Percentiles rank a stretch among this genome's conserved stretches.
Conservation (phyloP, 495 filamentous ascomycete species). For the Podospora fimiseda region DNA sequence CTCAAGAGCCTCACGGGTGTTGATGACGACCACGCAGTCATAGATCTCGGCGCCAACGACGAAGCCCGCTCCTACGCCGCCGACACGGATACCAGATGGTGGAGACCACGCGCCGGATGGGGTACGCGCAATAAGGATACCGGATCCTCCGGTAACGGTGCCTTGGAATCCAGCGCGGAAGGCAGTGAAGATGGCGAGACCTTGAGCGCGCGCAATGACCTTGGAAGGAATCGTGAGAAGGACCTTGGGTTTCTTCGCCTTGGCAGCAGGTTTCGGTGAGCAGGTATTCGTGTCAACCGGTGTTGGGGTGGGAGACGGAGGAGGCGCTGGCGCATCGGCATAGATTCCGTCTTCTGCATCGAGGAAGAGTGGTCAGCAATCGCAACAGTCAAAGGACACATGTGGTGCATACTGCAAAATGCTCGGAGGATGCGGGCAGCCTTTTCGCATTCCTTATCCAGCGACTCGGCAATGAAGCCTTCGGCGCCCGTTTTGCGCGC, state of each 20-base stretch:
- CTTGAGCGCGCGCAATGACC: constrained; percentile 69
- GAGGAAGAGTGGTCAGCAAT: not conserved
- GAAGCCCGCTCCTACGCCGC: constrained; percentile 70
- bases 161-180: constrained; percentile 76
- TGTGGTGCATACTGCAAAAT: constrained; percentile 58
- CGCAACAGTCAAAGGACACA: too few relatives aligned
- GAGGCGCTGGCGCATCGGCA: constrained; percentile 15
- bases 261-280: constrained; percentile 4
- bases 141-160: constrained; percentile 69
- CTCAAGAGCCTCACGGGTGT: constrained; percentile 63
- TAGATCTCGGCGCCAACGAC: constrained; percentile 77
- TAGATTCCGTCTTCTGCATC: constrained; percentile 28
- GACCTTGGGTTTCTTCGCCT: constrained; percentile 20
- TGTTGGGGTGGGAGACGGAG: constrained; percentile 8
- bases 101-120: constrained; percentile 72
- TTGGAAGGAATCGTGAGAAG: constrained; percentile 67
- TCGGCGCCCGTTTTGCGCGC: constrained; percentile 56
- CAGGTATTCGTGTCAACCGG: constrained; percentile 6
- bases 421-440: constrained; percentile 72
- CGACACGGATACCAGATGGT: constrained; percentile 67
- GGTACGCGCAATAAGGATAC: constrained; percentile 62
- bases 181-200: constrained; percentile 75
- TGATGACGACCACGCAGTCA: constrained; percentile 79
- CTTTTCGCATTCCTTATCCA: constrained; percentile 84
- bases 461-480: constrained; percentile 67